Evolutionary conservation across 2,329 filamentous ascomycete genomes (phyloP).

Genomic region (Alternaria arborescens): DNA sequence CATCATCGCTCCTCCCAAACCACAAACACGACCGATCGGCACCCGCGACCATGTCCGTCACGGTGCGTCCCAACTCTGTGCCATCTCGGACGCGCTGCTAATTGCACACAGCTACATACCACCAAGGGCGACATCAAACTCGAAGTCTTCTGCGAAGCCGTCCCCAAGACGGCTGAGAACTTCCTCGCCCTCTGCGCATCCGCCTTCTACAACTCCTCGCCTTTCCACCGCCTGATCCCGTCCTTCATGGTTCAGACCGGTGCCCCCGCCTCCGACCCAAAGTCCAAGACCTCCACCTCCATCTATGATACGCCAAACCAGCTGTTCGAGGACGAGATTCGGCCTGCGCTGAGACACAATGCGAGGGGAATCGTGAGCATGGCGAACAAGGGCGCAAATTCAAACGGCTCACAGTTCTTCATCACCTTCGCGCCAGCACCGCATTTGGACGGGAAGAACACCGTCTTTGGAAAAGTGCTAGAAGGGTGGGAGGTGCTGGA

Average conservation of each 20-base stretch:
- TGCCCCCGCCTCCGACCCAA: constrained; percentile 59
- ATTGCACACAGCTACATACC: constrained; percentile 71
- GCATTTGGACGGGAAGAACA: constrained; percentile 85
- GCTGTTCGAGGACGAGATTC: constrained; percentile 82
- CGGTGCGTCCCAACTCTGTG: constrained; percentile 41
- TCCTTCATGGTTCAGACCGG: constrained; percentile 84
- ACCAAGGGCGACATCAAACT: constrained; percentile 90
- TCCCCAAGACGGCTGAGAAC: constrained; percentile 92
- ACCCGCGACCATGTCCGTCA: constrained; percentile 56
- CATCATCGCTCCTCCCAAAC: constrained; percentile 10
- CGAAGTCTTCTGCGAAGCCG: constrained; percentile 93
- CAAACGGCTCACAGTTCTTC: constrained; percentile 84
- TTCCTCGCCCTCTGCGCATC: constrained; percentile 88
- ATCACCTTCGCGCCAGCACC: constrained; percentile 78
- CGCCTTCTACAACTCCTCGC: constrained; percentile 76
- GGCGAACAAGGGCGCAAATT: constrained; percentile 78
- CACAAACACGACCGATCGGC: constrained; percentile 22
- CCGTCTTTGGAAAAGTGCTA: constrained; percentile 79
- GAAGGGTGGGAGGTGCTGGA: constrained; percentile 69
- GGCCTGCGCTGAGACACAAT: constrained; percentile 73
- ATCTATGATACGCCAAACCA: constrained; percentile 66
- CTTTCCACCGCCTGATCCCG: constrained; percentile 82
- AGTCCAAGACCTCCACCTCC: constrained; percentile 72
- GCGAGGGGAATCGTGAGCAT: constrained; percentile 76
- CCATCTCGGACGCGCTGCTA: background rate